These are phyloP conservation scores for Chrysanthemum lavandulifolium DNA, from an alignment of 129 eudicot genomes.

Conservation along the genomic window DNA sequence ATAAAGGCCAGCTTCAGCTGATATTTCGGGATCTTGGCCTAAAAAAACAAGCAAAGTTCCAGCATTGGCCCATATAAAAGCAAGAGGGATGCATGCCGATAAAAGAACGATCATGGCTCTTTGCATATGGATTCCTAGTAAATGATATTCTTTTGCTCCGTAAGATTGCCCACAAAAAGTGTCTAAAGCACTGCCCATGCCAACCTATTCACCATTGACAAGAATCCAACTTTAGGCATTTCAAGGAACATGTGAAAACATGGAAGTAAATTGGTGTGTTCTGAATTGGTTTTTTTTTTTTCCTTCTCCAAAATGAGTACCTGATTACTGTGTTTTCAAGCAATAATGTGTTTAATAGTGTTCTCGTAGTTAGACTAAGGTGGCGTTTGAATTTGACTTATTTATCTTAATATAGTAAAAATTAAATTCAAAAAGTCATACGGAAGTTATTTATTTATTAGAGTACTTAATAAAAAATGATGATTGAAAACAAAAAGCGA, in stretches of 20 bases:
- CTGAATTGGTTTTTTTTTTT: too few relatives aligned
- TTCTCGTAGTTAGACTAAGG: too few relatives aligned
- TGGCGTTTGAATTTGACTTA: too few relatives aligned
- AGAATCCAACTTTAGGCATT: not conserved
- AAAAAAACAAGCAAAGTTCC: slow-evolving; percentile 50
- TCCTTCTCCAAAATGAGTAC: too few relatives aligned
- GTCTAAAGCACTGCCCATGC: slow-evolving; percentile 68
- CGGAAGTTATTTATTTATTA: too few relatives aligned
- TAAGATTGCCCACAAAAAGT: slow-evolving; percentile 77
- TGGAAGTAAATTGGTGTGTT: not conserved
- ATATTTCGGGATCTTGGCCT: slow-evolving; percentile 67
- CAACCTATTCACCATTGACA: slow-evolving; percentile 34
- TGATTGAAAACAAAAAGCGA: too few relatives aligned
- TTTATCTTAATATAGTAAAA: too few relatives aligned
- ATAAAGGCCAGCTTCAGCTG: slow-evolving; percentile 66
- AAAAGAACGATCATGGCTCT: slow-evolving; percentile 70
- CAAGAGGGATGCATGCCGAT: slow-evolving; percentile 57
- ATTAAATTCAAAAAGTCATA: too few relatives aligned
- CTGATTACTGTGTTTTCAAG: too few relatives aligned
- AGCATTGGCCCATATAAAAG: slow-evolving; percentile 61
- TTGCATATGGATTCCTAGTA: slow-evolving; percentile 67
- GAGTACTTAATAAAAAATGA: too few relatives aligned
- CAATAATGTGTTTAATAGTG: too few relatives aligned
- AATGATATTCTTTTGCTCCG: slow-evolving; percentile 69
- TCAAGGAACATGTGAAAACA: not conserved